These are phyloP conservation scores for Hymenoscyphus albidus DNA, from an alignment of 2,329 filamentous ascomycete genomes.

Conservation along the genomic window DNA sequence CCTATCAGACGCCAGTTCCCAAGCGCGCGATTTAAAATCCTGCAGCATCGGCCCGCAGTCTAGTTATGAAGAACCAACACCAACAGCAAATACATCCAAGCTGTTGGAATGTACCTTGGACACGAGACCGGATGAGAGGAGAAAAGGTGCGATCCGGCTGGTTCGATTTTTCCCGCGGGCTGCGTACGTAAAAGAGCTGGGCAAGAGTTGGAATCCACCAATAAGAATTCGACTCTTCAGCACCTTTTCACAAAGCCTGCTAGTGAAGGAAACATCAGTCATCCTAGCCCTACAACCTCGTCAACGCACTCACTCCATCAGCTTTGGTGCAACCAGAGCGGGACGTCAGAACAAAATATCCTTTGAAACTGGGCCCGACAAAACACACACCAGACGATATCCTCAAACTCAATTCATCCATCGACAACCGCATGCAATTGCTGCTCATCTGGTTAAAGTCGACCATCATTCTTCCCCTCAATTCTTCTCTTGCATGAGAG, in stretches of 20 bases:
- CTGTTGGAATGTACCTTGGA: constrained; percentile 6
- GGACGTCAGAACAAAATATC: background rate
- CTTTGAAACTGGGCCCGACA: background rate
- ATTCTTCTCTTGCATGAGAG: background rate
- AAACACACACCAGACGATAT: background rate
- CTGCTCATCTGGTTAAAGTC: background rate
- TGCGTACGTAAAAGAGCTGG: background rate
- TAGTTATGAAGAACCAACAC: constrained; percentile 9
- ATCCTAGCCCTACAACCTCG: background rate
- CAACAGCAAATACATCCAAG: constrained; percentile 3
- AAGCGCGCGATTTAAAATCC: constrained; percentile 10
- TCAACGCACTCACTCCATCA: background rate
- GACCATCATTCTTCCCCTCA: background rate
- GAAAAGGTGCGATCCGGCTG: background rate
- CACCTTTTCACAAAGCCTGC: background rate
- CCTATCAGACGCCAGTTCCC: constrained; percentile 21
- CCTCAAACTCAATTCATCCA: background rate
- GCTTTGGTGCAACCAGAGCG: background rate
- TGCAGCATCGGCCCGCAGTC: constrained; percentile 24
- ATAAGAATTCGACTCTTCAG: background rate
- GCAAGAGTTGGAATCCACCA: background rate
- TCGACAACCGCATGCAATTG: background rate
- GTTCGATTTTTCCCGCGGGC: background rate
- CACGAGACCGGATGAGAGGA: constrained; percentile 3
- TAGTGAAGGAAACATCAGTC: too few relatives aligned